These are phyloP conservation scores for Akebia trifoliata DNA, from an alignment of 164 flowering plant genomes.

Conservation along the genomic window DNA sequence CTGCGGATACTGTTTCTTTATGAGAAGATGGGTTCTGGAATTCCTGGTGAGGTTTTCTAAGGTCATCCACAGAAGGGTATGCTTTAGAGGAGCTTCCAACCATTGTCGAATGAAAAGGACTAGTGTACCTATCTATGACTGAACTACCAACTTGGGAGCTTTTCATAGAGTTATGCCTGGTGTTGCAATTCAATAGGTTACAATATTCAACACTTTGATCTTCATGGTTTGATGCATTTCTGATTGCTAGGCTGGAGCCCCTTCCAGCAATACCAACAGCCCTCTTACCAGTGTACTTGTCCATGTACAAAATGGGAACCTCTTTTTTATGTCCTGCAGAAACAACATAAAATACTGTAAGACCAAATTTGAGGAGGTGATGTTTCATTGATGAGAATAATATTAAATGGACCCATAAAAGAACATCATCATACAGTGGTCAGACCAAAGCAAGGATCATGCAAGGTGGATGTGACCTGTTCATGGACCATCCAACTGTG, in stretches of 20 bases:
- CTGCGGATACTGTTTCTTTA: conserved; percentile 40
- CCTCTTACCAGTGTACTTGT: conserved; percentile 47
- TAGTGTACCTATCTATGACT: conserved; percentile 35
- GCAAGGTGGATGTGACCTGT: too few relatives aligned
- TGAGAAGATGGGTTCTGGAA: conserved; percentile 27
- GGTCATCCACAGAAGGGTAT: conserved; percentile 14
- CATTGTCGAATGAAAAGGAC: conserved; percentile 34
- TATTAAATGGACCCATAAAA: not conserved
- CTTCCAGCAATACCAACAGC: conserved; percentile 33
- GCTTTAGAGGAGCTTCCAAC: conserved; percentile 52
- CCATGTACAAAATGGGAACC: conserved; percentile 34
- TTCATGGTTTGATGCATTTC: conserved; percentile 32
- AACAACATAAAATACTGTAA: not conserved
- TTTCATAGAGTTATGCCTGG: conserved; percentile 40
- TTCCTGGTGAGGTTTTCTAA: conserved; percentile 25
- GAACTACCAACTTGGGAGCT: conserved; percentile 24
- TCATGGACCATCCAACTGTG: not conserved
- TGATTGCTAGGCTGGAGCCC: conserved; percentile 29
- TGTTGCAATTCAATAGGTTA: conserved; percentile 65
- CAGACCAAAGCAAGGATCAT: too few relatives aligned
- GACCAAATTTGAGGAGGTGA: not conserved
- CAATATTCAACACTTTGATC: conserved; percentile 44
- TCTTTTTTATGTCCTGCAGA: conserved; percentile 12
- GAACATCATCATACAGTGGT: too few relatives aligned
- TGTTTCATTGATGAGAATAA: conserved; percentile 1